phyloP scores from a whole-genome alignment of 345 rosid species.

The Hibiscus tridactylites region DNA sequence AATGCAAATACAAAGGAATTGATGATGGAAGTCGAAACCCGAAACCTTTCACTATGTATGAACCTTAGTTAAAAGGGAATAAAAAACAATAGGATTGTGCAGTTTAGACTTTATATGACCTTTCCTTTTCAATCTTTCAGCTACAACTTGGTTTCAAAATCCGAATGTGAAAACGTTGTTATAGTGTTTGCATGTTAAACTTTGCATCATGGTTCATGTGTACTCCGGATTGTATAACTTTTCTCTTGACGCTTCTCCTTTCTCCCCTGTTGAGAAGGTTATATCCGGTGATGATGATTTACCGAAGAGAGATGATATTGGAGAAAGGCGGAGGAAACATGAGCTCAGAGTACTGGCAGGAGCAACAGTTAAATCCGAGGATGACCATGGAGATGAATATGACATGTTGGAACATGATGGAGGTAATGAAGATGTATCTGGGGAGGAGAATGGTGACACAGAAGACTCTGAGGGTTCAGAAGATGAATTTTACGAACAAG shows the following conservation, averaged over 20 bases:
- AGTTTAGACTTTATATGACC: not conserved
- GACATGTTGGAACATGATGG: conserved; percentile 8
- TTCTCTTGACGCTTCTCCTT: not conserved
- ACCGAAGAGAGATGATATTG: conserved; percentile 86
- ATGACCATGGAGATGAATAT: conserved; percentile 35
- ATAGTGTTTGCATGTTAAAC: not conserved
- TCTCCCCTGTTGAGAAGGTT: conserved; percentile 29
- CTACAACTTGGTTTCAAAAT: not conserved
- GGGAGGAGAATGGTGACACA: conserved; percentile 28
- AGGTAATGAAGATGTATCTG: conserved; percentile 15
- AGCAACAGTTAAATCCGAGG: conserved; percentile 65
- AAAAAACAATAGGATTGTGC: not conserved
- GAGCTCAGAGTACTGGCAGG: conserved; percentile 75
- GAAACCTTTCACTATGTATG: not conserved
- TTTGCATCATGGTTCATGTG: too few species aligned
- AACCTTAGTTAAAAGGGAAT: too few species aligned
- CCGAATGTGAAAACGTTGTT: not conserved
- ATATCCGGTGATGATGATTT: conserved; percentile 85
- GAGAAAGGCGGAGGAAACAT: conserved; percentile 83
- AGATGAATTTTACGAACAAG: conserved; percentile 67
- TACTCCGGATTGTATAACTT: not conserved
- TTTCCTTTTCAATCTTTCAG: not conserved
- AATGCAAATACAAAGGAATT: not conserved
- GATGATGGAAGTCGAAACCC: not conserved
- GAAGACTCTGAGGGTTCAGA: conserved; percentile 31